Evolutionary conservation across 768 basidiomycete species (phyloP), one percentile per base, ranked within the genome.

Genomic region (Leccinum subgranulosum): DNA sequence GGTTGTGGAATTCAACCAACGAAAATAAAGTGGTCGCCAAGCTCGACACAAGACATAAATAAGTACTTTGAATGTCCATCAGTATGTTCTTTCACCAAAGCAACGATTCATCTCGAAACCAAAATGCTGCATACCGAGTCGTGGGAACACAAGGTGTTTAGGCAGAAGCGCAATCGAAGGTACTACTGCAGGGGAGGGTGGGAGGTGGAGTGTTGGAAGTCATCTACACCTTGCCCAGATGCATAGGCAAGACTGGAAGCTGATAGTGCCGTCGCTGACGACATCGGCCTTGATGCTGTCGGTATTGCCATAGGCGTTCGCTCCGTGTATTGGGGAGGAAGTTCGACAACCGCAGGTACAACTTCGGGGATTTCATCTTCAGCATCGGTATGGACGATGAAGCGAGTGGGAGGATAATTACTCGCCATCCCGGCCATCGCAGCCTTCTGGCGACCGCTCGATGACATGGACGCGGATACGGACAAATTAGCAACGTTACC

Each of bases 321-420:
- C 59, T 83, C 85, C 25, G 78, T 78, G 65, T 91, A 91, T 67
- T 84, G 84, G 15, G 88, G 88, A 27, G 89, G 89, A n/a, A 90
- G 77, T 71, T 91, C 89, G 6, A 90, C 78, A 21, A 88, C 72
- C 6, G 78, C 87, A 17, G 80, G 72, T 56, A 78, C 75, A 53
- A 75, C 75, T 41, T 70, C 73, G 7, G 81, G 75, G 10, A 74
- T 39, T 12, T 65, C 72, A 63, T 90, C 88, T 53, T 87, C 87
- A 8, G 79, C 80, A 66, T 90, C 90, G 3, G 83, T 85, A 61
- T 90, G 88, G 6, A 89, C 61, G 56, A 90, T 77, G 67, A 83
- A 86, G 49, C 85, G 80, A 21, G 85, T 73, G 4, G 79, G 72
- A 33, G 66, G 59, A 47, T 69, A 76, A 62, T 81, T 77, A 14